Conservation (phyloP, 2,329 filamentous ascomycete genomes). For the Chrysoporthe cubensis region DNA sequence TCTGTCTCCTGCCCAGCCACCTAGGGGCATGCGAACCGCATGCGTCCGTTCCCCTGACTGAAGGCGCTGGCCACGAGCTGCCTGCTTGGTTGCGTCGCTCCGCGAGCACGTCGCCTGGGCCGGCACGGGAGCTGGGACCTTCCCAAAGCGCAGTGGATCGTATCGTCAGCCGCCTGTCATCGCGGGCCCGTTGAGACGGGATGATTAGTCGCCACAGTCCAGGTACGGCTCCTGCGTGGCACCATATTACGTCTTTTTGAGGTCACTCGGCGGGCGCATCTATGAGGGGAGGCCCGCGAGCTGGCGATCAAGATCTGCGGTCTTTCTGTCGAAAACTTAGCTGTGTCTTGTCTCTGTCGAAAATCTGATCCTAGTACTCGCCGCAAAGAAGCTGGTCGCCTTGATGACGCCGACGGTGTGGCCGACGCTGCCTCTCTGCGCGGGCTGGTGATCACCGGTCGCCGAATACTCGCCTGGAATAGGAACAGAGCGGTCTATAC, state of each 20-base stretch:
- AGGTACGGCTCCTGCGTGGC: not conserved
- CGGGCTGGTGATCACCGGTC: not conserved
- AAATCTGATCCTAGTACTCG: too few relatives aligned
- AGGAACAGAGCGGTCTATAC: not conserved
- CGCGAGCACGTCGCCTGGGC: not conserved
- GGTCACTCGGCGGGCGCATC: not conserved
- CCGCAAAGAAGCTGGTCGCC: too few relatives aligned
- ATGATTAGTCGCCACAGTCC: not conserved
- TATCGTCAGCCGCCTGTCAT: not conserved
- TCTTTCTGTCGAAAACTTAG: too few relatives aligned
- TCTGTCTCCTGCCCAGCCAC: not conserved
- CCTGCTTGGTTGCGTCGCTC: not conserved
- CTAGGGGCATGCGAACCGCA: not conserved
- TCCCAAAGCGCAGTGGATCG: constrained; percentile 3
- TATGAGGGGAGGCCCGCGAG: too few relatives aligned
- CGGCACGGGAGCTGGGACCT: not conserved
- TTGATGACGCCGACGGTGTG: too few relatives aligned
- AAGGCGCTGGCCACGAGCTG: not conserved
- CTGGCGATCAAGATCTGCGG: too few relatives aligned
- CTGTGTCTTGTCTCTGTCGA: too few relatives aligned
- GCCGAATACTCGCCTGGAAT: not conserved
- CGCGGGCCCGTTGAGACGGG: not conserved
- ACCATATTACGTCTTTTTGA: not conserved
- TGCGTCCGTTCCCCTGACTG: not conserved
- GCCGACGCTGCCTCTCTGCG: not conserved